These are phyloP conservation scores for Arthrinium phaeospermum DNA, from an alignment of 2,329 filamentous ascomycete species.

Conservation along the genomic window DNA sequence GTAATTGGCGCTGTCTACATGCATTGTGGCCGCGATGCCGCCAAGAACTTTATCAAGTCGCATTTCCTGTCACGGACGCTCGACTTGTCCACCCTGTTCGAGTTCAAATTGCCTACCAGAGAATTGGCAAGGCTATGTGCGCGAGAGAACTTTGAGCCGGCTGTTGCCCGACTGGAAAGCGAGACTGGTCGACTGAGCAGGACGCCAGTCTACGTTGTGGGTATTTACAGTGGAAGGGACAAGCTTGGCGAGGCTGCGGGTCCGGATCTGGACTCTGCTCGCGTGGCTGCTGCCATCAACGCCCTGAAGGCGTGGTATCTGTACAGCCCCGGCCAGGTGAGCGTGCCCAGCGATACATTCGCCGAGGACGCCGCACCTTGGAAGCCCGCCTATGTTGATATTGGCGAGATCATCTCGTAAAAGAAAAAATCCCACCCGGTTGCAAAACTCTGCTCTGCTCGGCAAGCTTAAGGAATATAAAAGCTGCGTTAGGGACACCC, in stretches of 20 bases:
- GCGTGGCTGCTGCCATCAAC: slow-evolving; percentile 79
- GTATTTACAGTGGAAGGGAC: slow-evolving; percentile 89
- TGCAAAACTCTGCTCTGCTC: not conserved
- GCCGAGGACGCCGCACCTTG: slow-evolving; percentile 65
- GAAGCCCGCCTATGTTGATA: slow-evolving; percentile 72
- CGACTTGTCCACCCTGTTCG: slow-evolving; percentile 78
- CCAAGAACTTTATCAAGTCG: slow-evolving; percentile 80
- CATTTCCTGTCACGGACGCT: slow-evolving; percentile 85
- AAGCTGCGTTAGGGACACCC: not conserved
- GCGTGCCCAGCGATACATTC: slow-evolving; percentile 74
- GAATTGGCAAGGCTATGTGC: slow-evolving; percentile 85
- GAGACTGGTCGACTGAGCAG: slow-evolving; percentile 88
- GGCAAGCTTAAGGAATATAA: not conserved
- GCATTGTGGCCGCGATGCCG: slow-evolving; percentile 79
- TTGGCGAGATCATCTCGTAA: slow-evolving; percentile 69
- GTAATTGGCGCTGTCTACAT: slow-evolving; percentile 85
- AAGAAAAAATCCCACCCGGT: not conserved
- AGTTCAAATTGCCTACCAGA: slow-evolving; percentile 81
- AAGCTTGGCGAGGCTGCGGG: slow-evolving; percentile 92
- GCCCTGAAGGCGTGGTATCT: slow-evolving; percentile 95
- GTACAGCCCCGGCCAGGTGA: slow-evolving; percentile 77
- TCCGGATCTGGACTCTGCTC: slow-evolving; percentile 76
- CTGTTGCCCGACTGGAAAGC: slow-evolving; percentile 83
- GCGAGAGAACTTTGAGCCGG: slow-evolving; percentile 86
- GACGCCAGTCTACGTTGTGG: slow-evolving; percentile 91